These are phyloP conservation scores for Pelargonium cotyledonis DNA, from an alignment of 441 rosid genomes.

Conservation along the genomic window DNA sequence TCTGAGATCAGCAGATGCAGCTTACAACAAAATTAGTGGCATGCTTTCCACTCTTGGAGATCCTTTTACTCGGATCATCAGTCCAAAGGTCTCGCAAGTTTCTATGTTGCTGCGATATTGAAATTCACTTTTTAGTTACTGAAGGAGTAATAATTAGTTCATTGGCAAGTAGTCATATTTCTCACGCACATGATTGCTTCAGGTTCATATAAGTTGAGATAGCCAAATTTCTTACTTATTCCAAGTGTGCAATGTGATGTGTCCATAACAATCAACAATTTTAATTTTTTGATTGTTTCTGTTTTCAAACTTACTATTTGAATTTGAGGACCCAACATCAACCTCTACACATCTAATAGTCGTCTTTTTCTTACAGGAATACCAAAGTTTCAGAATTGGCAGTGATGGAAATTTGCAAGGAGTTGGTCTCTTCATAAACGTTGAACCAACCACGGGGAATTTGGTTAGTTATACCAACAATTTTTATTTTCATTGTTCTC, in stretches of 20 bases:
- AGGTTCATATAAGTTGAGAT: not conserved
- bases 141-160: not conserved
- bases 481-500: not conserved
- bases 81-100: constrained; percentile 59
- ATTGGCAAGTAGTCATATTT: not conserved
- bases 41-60: constrained; percentile 96
- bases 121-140: not conserved
- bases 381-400: constrained; percentile 78
- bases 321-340: not conserved
- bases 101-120: not conserved
- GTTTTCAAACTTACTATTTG: not conserved
- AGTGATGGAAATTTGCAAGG: constrained; percentile 89
- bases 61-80: constrained; percentile 81
- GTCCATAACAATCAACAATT: not conserved
- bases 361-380: constrained; percentile 46
- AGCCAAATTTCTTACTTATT: not conserved
- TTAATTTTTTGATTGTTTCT: not conserved
- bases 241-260: not conserved
- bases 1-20: constrained; percentile 74
- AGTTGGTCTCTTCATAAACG: constrained; percentile 66
- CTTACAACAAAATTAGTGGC: constrained; percentile 57
- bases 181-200: not conserved
- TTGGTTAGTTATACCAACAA: constrained; percentile 49
- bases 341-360: not conserved
- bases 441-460: constrained; percentile 73